Evolutionary conservation across 1,284 basidiomycete genomes (phyloP).

Genomic region (Puccinia triticina): DNA sequence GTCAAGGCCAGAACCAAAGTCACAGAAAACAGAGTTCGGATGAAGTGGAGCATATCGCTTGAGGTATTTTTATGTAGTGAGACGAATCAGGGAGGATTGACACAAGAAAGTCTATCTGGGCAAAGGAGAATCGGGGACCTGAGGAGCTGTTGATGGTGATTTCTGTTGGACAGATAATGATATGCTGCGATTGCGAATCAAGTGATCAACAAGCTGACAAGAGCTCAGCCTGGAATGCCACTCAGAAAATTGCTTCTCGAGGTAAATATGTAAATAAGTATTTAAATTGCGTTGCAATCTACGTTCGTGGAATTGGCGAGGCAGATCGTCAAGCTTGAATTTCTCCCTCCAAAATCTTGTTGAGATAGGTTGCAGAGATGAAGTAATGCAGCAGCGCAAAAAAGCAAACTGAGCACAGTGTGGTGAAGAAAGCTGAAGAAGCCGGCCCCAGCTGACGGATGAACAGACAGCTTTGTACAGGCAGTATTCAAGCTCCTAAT

Average conservation of each 20-base stretch:
- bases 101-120: conserved; percentile 2
- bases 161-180: conserved; percentile 7
- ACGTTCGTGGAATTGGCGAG: conserved; percentile 20
- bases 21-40: conserved; percentile 36
- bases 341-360: conserved; percentile 21
- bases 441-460: conserved; percentile 3
- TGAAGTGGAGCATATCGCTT: conserved; percentile 31
- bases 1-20: conserved; percentile 37
- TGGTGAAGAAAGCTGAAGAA: conserved; percentile 9
- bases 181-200: conserved; percentile 3
- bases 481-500: conserved; percentile 8
- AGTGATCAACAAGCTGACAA: conserved; percentile 8
- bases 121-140: not conserved
- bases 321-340: conserved; percentile 23
- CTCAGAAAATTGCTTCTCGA: not conserved
- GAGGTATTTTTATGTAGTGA: conserved; percentile 16
- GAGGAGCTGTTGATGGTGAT: not conserved
- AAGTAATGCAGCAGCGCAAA: conserved; percentile 29
- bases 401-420: not conserved
- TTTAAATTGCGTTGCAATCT: not conserved
- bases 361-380: too few species aligned
- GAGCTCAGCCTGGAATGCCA: conserved; percentile 19
- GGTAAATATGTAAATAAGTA: not conserved
- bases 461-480: not conserved
- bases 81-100: conserved; percentile 18